Evolutionary conservation across 495 filamentous ascomycete genomes (phyloP), one percentile per base, ranked within the genome.

Genomic region (Achaetomiella virescens): DNA sequence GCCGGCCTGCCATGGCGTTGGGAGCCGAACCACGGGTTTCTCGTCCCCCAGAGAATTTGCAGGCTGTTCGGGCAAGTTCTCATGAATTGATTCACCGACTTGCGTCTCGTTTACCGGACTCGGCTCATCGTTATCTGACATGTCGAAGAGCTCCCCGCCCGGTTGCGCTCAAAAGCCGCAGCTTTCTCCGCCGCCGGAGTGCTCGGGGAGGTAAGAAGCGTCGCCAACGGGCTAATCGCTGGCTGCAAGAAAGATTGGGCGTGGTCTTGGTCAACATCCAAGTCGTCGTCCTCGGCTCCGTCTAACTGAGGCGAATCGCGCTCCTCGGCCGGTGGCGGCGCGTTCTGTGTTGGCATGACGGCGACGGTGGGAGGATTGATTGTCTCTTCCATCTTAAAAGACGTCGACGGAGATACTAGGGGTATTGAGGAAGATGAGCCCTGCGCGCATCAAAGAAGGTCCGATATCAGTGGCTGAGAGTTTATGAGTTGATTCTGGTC

Each of bases 121-220:
- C 12, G 52, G 35, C n/a, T 33, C 43, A 1, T 42, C 54, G 21
- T 51, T 54, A 9, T 63, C 67, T 21, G 60, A 53, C 29, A 57
- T 63, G 4, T 78, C 77, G 53, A 89, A 85, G 22, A 77, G 68
- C 14, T 74, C 78, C 42, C 79, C 82, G 0, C 68, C 80, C 14
- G 79, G 74, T 20, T 77, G 18, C 72, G 63, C 46, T 87, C 83
- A 73, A 96, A 72, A 0, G 81, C 82, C 0, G 84, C 82, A 31
- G 72, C 81, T 72, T 88, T 92, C 65, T 95, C 90, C 36, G 84
- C 81, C 10, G 85, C 82, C 2, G 89, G 84, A 0, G 87, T 92
- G 42, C 75, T 77, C 14, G 87, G 80, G 18, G 84, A 82, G 29
- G 84, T 84, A 55, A 95, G 76, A 40, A 85, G 79, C 46, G 82